Evolutionary conservation across 768 basidiomycete species (phyloP).

Genomic region (Cystoderma amianthinum): DNA sequence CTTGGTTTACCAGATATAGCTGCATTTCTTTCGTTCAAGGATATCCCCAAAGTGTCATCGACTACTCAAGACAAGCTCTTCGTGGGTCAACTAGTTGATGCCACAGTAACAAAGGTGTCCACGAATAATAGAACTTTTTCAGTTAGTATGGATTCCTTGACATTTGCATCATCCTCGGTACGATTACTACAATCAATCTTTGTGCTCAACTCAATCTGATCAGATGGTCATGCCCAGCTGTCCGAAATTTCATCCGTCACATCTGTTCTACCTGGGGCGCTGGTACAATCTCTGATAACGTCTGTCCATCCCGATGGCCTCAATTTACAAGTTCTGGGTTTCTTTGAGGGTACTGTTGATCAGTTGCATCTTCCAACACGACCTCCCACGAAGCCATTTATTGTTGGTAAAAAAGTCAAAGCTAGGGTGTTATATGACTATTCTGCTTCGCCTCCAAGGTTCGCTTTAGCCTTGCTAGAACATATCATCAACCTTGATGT

Average conservation of each 20-base stretch:
- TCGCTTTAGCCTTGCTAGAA: slow-evolving; percentile 70
- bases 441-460: slow-evolving; percentile 68
- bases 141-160: slow-evolving; percentile 46
- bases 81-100: slow-evolving; percentile 63
- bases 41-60: slow-evolving; percentile 35
- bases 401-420: slow-evolving; percentile 71
- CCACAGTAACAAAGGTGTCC: slow-evolving; percentile 60
- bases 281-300: slow-evolving; percentile 81
- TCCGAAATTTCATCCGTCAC: slow-evolving; percentile 73
- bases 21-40: slow-evolving; percentile 81
- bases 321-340: slow-evolving; percentile 84
- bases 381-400: slow-evolving; percentile 37
- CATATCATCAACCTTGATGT: slow-evolving; percentile 58
- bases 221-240: slow-evolving; percentile 35
- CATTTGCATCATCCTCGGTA: slow-evolving; percentile 50
- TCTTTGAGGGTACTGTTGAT: slow-evolving; percentile 88
- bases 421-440: slow-evolving; percentile 82
- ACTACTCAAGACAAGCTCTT: slow-evolving; percentile 28
- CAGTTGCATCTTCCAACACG: slow-evolving; percentile 60
- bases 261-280: slow-evolving; percentile 80
- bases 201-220: too few relatives aligned
- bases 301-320: slow-evolving; percentile 67
- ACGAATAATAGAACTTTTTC: slow-evolving; percentile 77
- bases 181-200: slow-evolving; percentile 14
- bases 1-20: slow-evolving; percentile 73